phyloP scores from a whole-genome alignment of 331 rosid species.

The Stylosanthes scabra region DNA sequence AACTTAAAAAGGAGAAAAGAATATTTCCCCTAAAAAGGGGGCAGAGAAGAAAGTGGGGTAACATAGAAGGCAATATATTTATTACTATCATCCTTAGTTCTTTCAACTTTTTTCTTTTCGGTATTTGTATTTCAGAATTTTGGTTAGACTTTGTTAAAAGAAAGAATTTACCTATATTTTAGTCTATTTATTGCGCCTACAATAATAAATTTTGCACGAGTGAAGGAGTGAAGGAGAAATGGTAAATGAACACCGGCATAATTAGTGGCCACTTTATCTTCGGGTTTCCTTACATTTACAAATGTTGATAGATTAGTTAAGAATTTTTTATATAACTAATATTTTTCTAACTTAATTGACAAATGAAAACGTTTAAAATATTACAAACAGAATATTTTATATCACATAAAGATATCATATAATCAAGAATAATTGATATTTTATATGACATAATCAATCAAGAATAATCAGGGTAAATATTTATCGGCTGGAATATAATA shows the following conservation, averaged over 20 bases:
- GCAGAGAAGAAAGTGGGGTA: neutral
- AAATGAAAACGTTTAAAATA: too few relatives aligned
- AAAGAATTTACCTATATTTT: neutral
- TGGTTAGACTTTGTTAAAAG: conserved; percentile 32
- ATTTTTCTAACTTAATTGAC: too few relatives aligned
- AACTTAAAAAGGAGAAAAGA: conserved; percentile 24
- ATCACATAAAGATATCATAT: too few relatives aligned
- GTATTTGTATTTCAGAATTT: conserved; percentile 33
- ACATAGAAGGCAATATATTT: conserved; percentile 33
- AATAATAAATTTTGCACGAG: neutral
- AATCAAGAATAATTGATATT: too few relatives aligned
- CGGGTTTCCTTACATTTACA: neutral
- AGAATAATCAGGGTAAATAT: too few relatives aligned
- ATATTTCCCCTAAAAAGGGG: neutral
- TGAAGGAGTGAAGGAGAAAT: neutral
- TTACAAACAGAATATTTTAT: too few relatives aligned
- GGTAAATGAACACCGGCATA: neutral
- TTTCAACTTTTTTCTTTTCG: neutral
- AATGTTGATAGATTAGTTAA: neutral
- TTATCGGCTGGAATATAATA: too few relatives aligned
- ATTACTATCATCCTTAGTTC: neutral
- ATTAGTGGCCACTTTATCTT: neutral
- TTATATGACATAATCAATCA: too few relatives aligned
- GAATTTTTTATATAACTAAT: neutral
- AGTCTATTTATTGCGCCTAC: neutral